phyloP scores from a whole-genome alignment of 306 rosid species.

The Sesbania bispinosa region DNA sequence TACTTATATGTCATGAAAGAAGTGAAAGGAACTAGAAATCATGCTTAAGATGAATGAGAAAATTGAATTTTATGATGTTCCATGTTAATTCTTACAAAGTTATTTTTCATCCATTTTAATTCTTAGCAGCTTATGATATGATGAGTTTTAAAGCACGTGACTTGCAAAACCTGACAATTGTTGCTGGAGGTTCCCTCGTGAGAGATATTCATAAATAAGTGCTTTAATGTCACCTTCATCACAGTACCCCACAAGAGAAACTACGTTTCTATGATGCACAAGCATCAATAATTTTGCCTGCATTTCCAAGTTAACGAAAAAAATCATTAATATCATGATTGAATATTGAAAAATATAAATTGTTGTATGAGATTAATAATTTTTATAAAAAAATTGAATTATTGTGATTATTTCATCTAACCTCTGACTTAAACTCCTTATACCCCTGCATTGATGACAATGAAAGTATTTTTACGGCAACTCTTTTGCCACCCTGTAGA shows the following conservation, averaged over 20 bases:
- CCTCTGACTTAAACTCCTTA: slow-evolving; percentile 25
- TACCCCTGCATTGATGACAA: slow-evolving; percentile 33
- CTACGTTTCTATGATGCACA: slow-evolving; percentile 50
- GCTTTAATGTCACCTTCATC: too few species aligned
- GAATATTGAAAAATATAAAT: background rate
- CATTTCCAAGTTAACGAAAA: background rate
- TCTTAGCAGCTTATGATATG: too few species aligned
- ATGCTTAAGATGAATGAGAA: too few species aligned
- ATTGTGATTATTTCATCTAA: background rate
- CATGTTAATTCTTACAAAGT: too few species aligned
- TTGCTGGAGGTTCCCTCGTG: slow-evolving; percentile 25
- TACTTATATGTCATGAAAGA: too few species aligned
- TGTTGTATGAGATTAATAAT: background rate
- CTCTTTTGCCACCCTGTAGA: slow-evolving; percentile 14
- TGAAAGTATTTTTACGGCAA: slow-evolving; percentile 27
- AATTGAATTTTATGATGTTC: too few species aligned
- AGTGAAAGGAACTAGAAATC: too few species aligned
- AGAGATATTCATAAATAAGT: slow-evolving; percentile 31
- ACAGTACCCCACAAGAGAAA: slow-evolving; percentile 36
- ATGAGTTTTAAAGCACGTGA: too few species aligned
- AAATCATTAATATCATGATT: background rate
- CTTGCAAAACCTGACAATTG: slow-evolving; percentile 28
- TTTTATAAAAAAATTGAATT: background rate
- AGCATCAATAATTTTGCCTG: slow-evolving; percentile 40
- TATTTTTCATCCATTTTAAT: too few species aligned